Evolutionary conservation across 768 basidiomycete genomes (phyloP), one percentile per base, ranked within the genome.

Genomic region (Collybiopsis luxurians): DNA sequence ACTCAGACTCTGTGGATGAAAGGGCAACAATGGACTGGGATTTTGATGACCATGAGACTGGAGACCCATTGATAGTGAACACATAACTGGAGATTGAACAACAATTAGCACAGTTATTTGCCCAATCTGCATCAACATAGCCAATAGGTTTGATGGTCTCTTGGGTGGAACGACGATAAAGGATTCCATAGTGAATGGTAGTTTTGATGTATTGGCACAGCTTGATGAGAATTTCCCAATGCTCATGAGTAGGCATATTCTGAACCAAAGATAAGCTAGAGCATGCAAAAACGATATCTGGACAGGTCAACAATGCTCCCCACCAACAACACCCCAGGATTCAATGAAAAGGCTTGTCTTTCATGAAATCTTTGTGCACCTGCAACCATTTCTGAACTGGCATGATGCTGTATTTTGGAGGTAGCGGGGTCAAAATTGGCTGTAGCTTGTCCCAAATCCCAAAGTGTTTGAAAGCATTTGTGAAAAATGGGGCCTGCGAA

Each of bases 81-180:
- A 47, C 46, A 47, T 47, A 47, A 21, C 46, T 24, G 10, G 28
- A 47, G 5, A 30, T 24, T 4, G 46, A 47, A 17, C 21, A 15
- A 5, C 21, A 24, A 4, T 17, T 10, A 30, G 19, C 13, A 6
- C 7, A 15, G 24, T 30, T 26, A 4, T 24, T n/a, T 5, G 46
- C 46, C 46, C 46, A 47, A n/a, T 47, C 46, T 5, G 46, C 15
- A 24, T 47, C 46, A 12, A 47, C 46, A 27, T 26, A 47, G 7
- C 46, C 46, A 24, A 47, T 30, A 5, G 46, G 46, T 10, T 47
- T 47, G 10, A 30, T 47, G 4, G 46, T 47, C 6, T 23, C 28
- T n/a, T 47, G 5, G 10, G 17, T 4, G 17, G 26, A 27, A 7
- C 15, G 13, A 93, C 68, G 90, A 94, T 47, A 47, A 21, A 5